Evolutionary conservation across 2,329 filamentous ascomycete species (phyloP).

Genomic region (Aspergillus fijiensis): DNA sequence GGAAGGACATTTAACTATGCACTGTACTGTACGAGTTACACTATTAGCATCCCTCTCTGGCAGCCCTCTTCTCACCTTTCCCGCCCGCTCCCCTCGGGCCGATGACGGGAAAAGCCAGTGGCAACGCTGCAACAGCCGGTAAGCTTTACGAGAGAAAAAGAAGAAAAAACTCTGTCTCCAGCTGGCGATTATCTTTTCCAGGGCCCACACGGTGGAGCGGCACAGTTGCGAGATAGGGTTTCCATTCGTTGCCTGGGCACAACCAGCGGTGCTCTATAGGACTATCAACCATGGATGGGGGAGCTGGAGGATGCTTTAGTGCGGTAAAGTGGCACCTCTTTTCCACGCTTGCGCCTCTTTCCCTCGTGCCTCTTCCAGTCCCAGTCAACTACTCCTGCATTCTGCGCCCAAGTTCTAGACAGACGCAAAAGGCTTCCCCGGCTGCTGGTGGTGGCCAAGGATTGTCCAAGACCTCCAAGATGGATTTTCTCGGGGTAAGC

Average conservation of each 20-base stretch:
- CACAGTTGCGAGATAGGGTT: background rate
- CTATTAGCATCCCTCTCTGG: background rate
- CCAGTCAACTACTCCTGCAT: background rate
- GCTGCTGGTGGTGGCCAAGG: background rate
- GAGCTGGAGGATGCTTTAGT: background rate
- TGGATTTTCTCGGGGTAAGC: background rate
- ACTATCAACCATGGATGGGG: background rate
- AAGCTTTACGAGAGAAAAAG: slow-evolving; percentile 16
- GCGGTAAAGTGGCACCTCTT: slow-evolving; percentile 1
- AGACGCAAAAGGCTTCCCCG: background rate
- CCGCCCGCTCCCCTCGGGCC: background rate
- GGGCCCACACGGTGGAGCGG: slow-evolving; percentile 13
- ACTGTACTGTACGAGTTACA: no score
- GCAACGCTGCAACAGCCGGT: background rate
- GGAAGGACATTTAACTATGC: no score
- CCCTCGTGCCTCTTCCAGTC: background rate
- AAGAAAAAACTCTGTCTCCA: slow-evolving; percentile 13
- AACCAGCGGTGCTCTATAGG: background rate
- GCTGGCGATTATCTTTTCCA: slow-evolving; percentile 4
- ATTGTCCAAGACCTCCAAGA: background rate
- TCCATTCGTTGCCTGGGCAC: slow-evolving; percentile 5
- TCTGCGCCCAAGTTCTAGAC: background rate
- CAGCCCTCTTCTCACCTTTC: background rate
- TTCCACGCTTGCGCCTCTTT: background rate
- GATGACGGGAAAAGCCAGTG: background rate